Base-by-base conservation (phyloP, 495 filamentous ascomycete genomes). In the Penicillium chermesinum region DNA sequence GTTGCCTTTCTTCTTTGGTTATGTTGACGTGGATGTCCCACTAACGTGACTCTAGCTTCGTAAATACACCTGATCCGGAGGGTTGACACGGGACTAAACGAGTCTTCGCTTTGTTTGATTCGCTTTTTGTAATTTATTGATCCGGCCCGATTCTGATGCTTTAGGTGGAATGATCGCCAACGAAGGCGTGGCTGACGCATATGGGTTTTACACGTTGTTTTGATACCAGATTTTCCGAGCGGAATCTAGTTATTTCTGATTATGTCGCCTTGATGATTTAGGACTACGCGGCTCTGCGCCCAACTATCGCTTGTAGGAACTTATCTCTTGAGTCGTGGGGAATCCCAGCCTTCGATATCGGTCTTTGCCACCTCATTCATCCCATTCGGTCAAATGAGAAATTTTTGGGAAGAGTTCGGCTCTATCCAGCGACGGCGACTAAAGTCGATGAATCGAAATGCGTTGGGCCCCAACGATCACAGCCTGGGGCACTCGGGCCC, bases 51-150 rank as follows among this genome's bases (percentile, higher is more conserved):
- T 21, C 6, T 53, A 75, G 70, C 67, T 75, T 41, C 70, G 70
- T 37, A 75, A 75, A 57, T 74, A 75, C 47, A 69, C 65, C 39
- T 75, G 55, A 58, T 41, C n/a, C 16, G 10, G 20, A 30, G 44
- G 17, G 32, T 36, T 42, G 35, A 49, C 35, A 54, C 35, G 52
- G 41, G 53, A 33, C 46, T 37, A 44, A 55, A 61, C 48, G 36
- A 41, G 25, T 5, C 30, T 40, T 53, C 45, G 36, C 40, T 54
- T 33, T 19, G 50, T 37, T 38, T 49, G 58, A 20, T 56, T 61
- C 40, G 42, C 48, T 44, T 48, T n/a, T 41, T 62, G 55, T 67
- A 56, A 52, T 59, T 67, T 63, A 60, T 50, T 57, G 25, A 40
- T 49, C 40, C 42, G 21, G 41, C 54, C 44, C 21, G 44, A 14